Conservation (phyloP, 2,329 filamentous ascomycete genomes). For the Fusarium falciforme region DNA sequence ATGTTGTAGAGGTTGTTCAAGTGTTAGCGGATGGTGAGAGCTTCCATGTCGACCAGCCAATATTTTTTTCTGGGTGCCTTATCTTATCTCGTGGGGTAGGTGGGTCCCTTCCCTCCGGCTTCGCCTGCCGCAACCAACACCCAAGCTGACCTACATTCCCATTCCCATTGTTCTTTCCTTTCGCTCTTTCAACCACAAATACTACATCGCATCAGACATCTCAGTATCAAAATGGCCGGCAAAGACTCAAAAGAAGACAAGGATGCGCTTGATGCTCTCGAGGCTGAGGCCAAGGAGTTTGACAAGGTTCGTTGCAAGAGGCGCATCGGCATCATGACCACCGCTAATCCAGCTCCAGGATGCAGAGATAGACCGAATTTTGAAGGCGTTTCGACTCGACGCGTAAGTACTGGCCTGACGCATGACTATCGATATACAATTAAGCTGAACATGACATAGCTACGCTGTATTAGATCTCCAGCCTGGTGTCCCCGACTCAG, state of each 20-base stretch:
- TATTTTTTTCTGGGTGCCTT: conserved; percentile 50
- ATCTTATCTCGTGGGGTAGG: conserved; percentile 55
- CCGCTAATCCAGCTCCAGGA: conserved; percentile 67
- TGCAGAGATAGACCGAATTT: conserved; percentile 93
- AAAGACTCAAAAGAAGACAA: conserved; percentile 66
- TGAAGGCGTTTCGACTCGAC: conserved; percentile 84
- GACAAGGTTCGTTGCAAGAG: conserved; percentile 73
- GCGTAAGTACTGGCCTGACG: conserved; percentile 54
- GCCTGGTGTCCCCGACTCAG: conserved; percentile 92
- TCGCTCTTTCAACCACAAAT: conserved; percentile 14
- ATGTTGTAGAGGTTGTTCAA: conserved; percentile 6
- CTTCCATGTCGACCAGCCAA: conserved; percentile 29
- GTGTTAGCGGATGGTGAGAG: conserved; percentile 18
- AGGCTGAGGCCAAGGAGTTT: conserved; percentile 88
- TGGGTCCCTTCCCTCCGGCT: conserved; percentile 27
- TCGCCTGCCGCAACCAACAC: conserved; percentile 12
- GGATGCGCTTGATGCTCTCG: conserved; percentile 83
- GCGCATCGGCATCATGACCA: conserved; percentile 23
- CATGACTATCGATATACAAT: background rate
- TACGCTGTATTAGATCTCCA: conserved; percentile 97
- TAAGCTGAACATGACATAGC: conserved; percentile 53
- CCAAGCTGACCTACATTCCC: conserved; percentile 1
- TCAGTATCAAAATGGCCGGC: conserved; percentile 49
- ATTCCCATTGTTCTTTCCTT: background rate
- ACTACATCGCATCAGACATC: background rate